Base-by-base conservation (phyloP, 306 rosid genomes). In the Fragaria iinumae region DNA sequence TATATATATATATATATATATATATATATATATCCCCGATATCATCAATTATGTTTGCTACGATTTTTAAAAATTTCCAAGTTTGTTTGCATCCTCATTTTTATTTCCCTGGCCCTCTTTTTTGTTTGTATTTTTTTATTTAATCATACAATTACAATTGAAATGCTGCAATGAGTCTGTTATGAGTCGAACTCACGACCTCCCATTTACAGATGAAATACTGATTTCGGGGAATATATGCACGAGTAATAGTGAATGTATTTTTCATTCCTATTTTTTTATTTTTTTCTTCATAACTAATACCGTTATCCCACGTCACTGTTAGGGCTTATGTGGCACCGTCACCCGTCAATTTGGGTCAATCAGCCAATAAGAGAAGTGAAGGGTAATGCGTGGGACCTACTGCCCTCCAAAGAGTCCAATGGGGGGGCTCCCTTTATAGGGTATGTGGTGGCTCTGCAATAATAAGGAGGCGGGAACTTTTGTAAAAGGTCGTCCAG, bases 11-110 rank as follows among this genome's bases (percentile, higher is more conserved):
- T 29, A 29, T 29, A 29, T 29, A 27, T 29, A 29, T 29, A 29
- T 29, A 29, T 29, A 29, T 29, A 29, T 29, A 73, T 73, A 56
- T 73, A 38, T 73, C 38, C 49, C 27, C 50, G 0, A 20, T 2
- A 41, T 7, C 49, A 56, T 56, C 18, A 23, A 2, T 25, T 25
- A 23, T 25, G 43, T 56, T 13, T 23, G 2, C 1, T 56, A 12
- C 32, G 44, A 63, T 68, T 73, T 80, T 17, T 49, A 44, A 84
- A 4, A 3, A 75, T 75, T 14, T 53, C 69, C 44, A 41, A 18
- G 56, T 78, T 87, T 84, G 69, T 85, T 82, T 83, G 25, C 10
- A 67, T 45, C 60, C n/a, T 48, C 57, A 41, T 48, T 59, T 80
- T 41, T 56, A 65, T 50, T 79, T 34, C 53, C 2, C 3, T 27